Evolutionary conservation across 2,329 filamentous ascomycete genomes (phyloP).

Genomic region (Phoma sp.): DNA sequence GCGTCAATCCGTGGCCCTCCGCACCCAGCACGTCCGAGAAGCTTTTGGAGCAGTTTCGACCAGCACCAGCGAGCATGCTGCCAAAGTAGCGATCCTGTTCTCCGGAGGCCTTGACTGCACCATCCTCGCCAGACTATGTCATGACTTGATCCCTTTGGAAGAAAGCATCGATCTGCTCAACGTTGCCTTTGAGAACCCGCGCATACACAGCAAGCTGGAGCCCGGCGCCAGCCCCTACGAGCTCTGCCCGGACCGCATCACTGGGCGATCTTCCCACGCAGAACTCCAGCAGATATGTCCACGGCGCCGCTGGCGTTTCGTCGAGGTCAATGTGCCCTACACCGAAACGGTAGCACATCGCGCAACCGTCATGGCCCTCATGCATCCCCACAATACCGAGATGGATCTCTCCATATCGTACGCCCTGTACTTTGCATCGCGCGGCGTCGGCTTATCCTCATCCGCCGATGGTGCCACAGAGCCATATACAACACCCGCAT

Average conservation of each 20-base stretch:
- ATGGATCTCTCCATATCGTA: slow-evolving; percentile 97
- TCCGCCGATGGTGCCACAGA: slow-evolving; percentile 35
- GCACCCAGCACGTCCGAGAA: slow-evolving; percentile 51
- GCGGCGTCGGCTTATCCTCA: slow-evolving; percentile 66
- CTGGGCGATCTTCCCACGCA: slow-evolving; percentile 79
- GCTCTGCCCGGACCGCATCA: slow-evolving; percentile 87
- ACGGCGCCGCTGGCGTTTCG: slow-evolving; percentile 78
- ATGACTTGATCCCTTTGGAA: slow-evolving; percentile 73
- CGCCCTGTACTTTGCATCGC: slow-evolving; percentile 93
- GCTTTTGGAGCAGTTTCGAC: slow-evolving; percentile 17
- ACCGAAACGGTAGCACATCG: slow-evolving; percentile 74
- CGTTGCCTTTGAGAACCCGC: slow-evolving; percentile 95
- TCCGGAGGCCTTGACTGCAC: slow-evolving; percentile 96
- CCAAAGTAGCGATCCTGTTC: slow-evolving; percentile 80
- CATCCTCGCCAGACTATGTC: slow-evolving; percentile 78
- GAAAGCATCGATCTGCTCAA: slow-evolving; percentile 89
- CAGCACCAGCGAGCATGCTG: slow-evolving; percentile 26
- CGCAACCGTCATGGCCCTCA: slow-evolving; percentile 74
- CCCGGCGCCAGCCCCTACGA: slow-evolving; percentile 67
- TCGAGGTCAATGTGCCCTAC: slow-evolving; percentile 86
- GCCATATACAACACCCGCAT: slow-evolving; percentile 72
- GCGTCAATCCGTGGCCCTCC: slow-evolving; percentile 66
- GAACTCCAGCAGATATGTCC: slow-evolving; percentile 77
- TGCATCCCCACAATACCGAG: slow-evolving; percentile 94
- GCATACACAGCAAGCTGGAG: slow-evolving; percentile 56